phyloP scores from a whole-genome alignment of 192 early-diverging fungal genomes.

The Spizellomyces sp. region DNA sequence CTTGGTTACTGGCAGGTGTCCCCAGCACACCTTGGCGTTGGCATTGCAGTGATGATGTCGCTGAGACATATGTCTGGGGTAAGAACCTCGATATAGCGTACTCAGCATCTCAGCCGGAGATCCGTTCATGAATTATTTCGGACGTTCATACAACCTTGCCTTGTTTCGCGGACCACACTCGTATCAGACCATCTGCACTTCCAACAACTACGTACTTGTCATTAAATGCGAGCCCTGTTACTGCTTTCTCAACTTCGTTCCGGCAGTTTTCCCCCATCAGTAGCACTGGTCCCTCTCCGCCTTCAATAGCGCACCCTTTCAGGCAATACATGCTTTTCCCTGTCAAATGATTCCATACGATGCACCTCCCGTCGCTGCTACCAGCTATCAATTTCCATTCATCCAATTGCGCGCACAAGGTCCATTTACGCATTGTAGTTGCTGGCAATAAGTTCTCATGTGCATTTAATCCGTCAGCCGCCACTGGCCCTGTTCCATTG shows the following conservation, averaged over 20 bases:
- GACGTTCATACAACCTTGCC: no score
- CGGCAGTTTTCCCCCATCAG: neutral
- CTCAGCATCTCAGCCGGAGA: no score
- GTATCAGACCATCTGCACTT: conserved; percentile 10
- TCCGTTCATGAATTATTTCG: no score
- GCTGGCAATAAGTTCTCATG: neutral
- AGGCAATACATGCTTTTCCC: conserved; percentile 5
- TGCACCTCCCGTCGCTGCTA: conserved; percentile 25
- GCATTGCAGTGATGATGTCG: no score
- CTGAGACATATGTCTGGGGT: no score
- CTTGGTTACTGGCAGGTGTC: no score
- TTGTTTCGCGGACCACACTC: neutral
- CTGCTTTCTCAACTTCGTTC: conserved; percentile 11
- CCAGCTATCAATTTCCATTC: conserved; percentile 29
- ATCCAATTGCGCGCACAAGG: conserved; percentile 21
- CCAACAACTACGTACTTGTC: conserved; percentile 15
- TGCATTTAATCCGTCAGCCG: neutral
- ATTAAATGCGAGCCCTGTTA: conserved; percentile 25
- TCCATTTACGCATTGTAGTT: conserved; percentile 20
- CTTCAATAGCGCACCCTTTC: neutral
- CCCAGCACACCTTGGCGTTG: no score
- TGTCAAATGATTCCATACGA: conserved; percentile 34
- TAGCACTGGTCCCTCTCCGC: no score
- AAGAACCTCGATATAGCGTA: no score
- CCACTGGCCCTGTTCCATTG: neutral